Evolutionary conservation across 2,329 filamentous ascomycete species (phyloP).

Genomic region (Pseudogymnoascus sp.): DNA sequence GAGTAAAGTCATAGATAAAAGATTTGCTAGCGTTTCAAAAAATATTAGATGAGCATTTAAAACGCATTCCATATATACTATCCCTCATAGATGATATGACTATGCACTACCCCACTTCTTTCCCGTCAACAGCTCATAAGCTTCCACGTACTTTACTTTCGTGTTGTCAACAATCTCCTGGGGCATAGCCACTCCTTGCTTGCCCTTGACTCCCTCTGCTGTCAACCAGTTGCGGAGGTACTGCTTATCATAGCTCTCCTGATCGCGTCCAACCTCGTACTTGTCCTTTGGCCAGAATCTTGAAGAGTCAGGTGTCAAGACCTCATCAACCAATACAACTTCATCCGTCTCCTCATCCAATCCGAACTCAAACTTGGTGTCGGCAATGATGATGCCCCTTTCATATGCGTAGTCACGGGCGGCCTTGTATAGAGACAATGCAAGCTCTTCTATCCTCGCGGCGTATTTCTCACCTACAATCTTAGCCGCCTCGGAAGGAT

Average conservation of each 20-base stretch:
- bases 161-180: slow-evolving; percentile 63
- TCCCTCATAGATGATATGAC: neutral
- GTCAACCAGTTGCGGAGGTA: slow-evolving; percentile 76
- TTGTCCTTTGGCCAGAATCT: slow-evolving; percentile 75
- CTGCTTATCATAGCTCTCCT: slow-evolving; percentile 86
- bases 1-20: neutral
- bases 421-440: slow-evolving; percentile 49
- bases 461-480: slow-evolving; percentile 49
- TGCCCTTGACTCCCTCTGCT: slow-evolving; percentile 62
- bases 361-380: slow-evolving; percentile 70
- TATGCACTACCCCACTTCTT: slow-evolving; percentile 34
- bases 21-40: neutral
- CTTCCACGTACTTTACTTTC: slow-evolving; percentile 64
- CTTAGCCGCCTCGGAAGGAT: slow-evolving; percentile 41
- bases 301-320: slow-evolving; percentile 70
- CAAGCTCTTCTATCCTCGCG: slow-evolving; percentile 47
- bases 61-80: neutral
- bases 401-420: slow-evolving; percentile 45
- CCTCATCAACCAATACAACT: slow-evolving; percentile 62
- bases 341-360: slow-evolving; percentile 48
- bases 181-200: slow-evolving; percentile 63
- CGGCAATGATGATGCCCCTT: slow-evolving; percentile 61
- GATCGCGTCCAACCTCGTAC: slow-evolving; percentile 64
- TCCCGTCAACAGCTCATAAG: slow-evolving; percentile 61
- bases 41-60: slow-evolving; percentile 3